A percentile compares a stretch with the other conserved stretches of the same genome.
phyloP scores from a whole-genome alignment of 257 asterid genomes.

The Galeopsis tetrahit region DNA sequence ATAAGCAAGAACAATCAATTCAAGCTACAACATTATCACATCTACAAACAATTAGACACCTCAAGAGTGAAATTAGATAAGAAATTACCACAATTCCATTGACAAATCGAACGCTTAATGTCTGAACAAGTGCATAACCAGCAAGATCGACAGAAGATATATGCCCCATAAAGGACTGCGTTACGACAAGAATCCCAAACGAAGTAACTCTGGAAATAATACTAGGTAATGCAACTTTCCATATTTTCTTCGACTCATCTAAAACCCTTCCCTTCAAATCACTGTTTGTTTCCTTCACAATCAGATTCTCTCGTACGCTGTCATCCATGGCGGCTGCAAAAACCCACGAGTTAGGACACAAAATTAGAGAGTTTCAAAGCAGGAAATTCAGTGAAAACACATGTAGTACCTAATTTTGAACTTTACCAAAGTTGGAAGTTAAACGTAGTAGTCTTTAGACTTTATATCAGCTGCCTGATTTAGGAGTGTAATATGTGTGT shows the following conservation, averaged over 20 bases:
- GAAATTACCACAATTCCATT: slow-evolving; percentile 60
- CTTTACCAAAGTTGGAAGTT: too few species aligned
- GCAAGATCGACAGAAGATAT: slow-evolving; percentile 60
- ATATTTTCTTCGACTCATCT: slow-evolving; percentile 65
- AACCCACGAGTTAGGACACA: neutral
- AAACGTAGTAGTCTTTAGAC: too few species aligned
- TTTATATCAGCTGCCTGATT: too few species aligned
- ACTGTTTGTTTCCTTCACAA: slow-evolving; percentile 31
- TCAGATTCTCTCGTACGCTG: slow-evolving; percentile 40
- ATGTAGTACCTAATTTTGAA: too few species aligned
- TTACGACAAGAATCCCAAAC: slow-evolving; percentile 60
- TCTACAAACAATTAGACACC: too few species aligned
- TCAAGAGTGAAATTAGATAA: too few species aligned
- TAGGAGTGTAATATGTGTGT: too few species aligned
- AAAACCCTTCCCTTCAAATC: slow-evolving; percentile 43
- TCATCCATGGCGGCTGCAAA: slow-evolving; percentile 26
- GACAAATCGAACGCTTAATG: slow-evolving; percentile 58
- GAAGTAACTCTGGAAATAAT: slow-evolving; percentile 60
- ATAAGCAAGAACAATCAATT: neutral
- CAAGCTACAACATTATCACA: neutral
- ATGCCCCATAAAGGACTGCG: slow-evolving; percentile 70
- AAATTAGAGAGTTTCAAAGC: neutral
- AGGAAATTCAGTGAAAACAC: too few species aligned
- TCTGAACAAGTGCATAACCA: slow-evolving; percentile 71
- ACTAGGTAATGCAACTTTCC: slow-evolving; percentile 68